These are phyloP conservation scores for Picochlorum sp. DNA, from an alignment of 139 green algal species.

Conservation along the genomic window DNA sequence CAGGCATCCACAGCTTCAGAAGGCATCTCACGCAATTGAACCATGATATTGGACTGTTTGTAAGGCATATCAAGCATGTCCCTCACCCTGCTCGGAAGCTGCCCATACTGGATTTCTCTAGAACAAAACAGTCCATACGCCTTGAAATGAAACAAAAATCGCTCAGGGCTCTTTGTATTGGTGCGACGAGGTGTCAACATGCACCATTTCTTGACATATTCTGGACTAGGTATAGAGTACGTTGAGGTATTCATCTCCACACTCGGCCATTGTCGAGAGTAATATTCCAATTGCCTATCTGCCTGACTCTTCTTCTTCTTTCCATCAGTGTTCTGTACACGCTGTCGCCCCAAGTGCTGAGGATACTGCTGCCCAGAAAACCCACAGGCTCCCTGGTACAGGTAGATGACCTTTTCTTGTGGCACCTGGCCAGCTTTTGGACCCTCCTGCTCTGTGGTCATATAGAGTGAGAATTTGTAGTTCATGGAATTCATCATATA, in stretches of 20 bases:
- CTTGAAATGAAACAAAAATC: constrained; percentile 47
- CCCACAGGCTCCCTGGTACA: constrained; percentile 1
- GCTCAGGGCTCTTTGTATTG: constrained; percentile 1
- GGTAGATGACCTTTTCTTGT: no score
- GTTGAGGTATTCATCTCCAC: constrained; percentile 31
- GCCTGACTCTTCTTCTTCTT: neutral
- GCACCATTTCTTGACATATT: constrained; percentile 15
- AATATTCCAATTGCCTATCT: neutral
- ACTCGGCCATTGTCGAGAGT: neutral
- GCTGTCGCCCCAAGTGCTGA: neutral
- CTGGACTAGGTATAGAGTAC: constrained; percentile 33
- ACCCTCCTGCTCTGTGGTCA: no score
- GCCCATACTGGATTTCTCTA: constrained; percentile 2
- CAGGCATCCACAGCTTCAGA: constrained; percentile 3
- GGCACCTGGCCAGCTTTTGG: no score
- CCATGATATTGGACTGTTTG: neutral
- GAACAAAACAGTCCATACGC: constrained; percentile 40
- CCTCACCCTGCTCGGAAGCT: constrained; percentile 8
- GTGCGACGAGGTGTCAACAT: neutral
- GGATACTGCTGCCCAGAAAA: constrained; percentile 1
- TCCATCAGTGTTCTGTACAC: neutral
- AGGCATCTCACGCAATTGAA: constrained; percentile 8
- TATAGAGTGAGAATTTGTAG: no score
- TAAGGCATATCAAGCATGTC: neutral
- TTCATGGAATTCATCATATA: no score